A percentile compares a stretch with the other conserved stretches of the same genome.
Evolutionary conservation across 1,284 basidiomycete genomes (phyloP).

Genomic region (Pseudozyma sp.): DNA sequence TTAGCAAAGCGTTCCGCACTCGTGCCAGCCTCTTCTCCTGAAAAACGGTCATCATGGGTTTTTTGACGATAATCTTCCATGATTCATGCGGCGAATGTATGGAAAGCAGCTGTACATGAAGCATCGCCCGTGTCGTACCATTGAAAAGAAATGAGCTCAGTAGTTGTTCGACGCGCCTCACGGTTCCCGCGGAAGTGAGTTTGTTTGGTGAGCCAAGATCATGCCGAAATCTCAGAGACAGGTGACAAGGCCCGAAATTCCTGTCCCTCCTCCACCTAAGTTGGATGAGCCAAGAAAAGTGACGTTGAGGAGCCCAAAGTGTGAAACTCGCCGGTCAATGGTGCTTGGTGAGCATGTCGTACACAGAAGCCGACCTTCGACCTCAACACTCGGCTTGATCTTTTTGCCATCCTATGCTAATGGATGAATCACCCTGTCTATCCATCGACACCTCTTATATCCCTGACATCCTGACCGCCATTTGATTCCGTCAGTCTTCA

Average conservation of each 20-base stretch:
- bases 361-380: not conserved
- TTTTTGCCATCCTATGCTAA: constrained; percentile 7
- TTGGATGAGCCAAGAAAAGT: constrained; percentile 9
- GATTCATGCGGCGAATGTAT: too few species aligned
- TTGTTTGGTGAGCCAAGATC: too few species aligned
- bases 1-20: constrained; percentile 25
- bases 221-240: not conserved
- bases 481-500: not conserved
- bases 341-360: constrained; percentile 14
- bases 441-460: constrained; percentile 5
- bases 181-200: too few species aligned
- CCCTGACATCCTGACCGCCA: not conserved
- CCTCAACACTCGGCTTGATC: not conserved
- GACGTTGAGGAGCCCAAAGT: constrained; percentile 8
- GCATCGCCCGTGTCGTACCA: too few species aligned
- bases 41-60: too few species aligned
- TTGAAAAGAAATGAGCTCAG: too few species aligned
- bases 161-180: too few species aligned
- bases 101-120: too few species aligned
- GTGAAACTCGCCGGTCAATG: too few species aligned
- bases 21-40: too few species aligned
- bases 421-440: constrained; percentile 14
- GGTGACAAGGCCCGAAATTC: constrained; percentile 1
- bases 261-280: constrained; percentile 4
- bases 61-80: too few species aligned